Evolutionary conservation across 495 filamentous ascomycete genomes (phyloP), one percentile per base, ranked within the genome.

Genomic region (Geoglossum glabrum): DNA sequence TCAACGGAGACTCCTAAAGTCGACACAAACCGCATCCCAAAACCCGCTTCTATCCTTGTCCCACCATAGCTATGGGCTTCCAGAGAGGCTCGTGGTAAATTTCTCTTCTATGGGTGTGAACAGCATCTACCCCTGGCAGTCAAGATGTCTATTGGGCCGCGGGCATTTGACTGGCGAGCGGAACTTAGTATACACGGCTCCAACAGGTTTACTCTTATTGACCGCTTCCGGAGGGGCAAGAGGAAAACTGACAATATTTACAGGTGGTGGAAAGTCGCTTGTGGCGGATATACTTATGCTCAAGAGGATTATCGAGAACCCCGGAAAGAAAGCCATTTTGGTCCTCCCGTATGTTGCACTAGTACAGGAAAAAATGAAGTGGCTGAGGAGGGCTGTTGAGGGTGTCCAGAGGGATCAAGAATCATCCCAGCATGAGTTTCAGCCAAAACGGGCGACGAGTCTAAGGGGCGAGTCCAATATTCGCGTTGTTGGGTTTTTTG

Each of bases 291-390:
- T 90, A 3, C 68, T 90, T 26, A 81, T 87, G 77, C 70, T 90
- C 45, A 86, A 83, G 64, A 75, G 76, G 51, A 74, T 92, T 10
- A 71, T 90, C 31, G 78, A 81, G 36, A 75, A 82, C 47, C 75
- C 78, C 1, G 70, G 73, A 13, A 74, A 76, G 57, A 90, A 90
- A 63, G 86, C 83, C 1, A 74, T 92, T 21, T 63, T 90, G 10
- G 81, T 88, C n/a, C 72, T 92, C 33, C 86, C 86, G 0, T 92
- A 86, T 68, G 82, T 90, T 51, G 83, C 86, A 17, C 75, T 90
- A 23, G 85, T 92, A 2, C 85, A 88, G 64, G 86, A 92, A 64
- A 90, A 90, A 66, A 74, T 86, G 26, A 80, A 78, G 58, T 90
- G 85, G 81, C 69, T 92, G 54, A 77, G 83, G 47, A 82, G 76